Evolutionary conservation across 2,329 filamentous ascomycete species (phyloP), one percentile per base, ranked within the genome.

Genomic region (Arthrinium puccinioides): DNA sequence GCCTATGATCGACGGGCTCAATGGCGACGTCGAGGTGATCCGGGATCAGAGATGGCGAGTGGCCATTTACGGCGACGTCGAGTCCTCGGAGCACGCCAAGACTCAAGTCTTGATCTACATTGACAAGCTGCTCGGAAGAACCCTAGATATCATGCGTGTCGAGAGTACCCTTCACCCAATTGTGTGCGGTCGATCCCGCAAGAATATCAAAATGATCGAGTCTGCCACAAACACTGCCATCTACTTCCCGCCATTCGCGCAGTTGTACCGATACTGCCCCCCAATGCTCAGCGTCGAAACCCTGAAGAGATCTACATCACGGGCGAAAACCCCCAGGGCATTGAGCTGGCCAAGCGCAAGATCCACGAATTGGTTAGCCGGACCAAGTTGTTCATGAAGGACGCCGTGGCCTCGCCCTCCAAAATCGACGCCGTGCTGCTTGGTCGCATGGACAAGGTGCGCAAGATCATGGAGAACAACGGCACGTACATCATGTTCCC

Each of bases 171-270:
- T 95, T 57, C 92, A 98, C 59, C 92, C 88, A 40, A 73, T 96
- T 38, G 81, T 97, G 34, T 96, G 89, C 59, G 92, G 92, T 33
- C 85, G 92, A 33, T 90, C 89, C 50, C 79, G 92, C 50, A 94
- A 95, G 69, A 96, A 96, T 60, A 95, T 98, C 67, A 97, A 97
- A 68, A 69, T 92, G 52, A 96, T 98, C 54, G 92, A 98, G 63
- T 94, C 92, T 11, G 80, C 84, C 20, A 97, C 92, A 11, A 87
- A 89, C 52, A 97, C 92, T 8, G 90, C 92, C 46, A 97, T 98
- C 52, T 98, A 98, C 66, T 97, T 98, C 56, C 92, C 92, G 20
- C 84, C 90, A 1, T 97, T 97, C 57, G 89, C 90, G 11, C 81
- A 84, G 41, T 82, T 96, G 46, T 96, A 92, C 56, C 84, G 87